Conservation (phyloP, 2,329 filamentous ascomycete species). For the Fusarium abutilonis region DNA sequence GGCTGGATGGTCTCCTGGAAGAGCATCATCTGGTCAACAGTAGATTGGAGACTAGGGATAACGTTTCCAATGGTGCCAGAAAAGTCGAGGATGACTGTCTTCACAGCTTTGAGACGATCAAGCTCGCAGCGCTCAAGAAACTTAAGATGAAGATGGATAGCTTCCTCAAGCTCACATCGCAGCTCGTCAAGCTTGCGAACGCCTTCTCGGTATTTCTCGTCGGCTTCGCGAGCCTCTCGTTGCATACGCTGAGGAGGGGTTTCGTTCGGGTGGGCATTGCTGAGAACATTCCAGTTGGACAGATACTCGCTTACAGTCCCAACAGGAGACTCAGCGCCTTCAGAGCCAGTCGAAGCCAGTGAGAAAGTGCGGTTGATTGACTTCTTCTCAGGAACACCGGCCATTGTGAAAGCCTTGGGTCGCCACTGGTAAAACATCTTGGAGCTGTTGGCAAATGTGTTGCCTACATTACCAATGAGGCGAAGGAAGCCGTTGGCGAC, state of each 20-base stretch:
- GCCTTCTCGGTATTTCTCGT: slow-evolving; percentile 90
- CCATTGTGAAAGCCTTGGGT: slow-evolving; percentile 86
- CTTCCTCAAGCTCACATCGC: slow-evolving; percentile 93
- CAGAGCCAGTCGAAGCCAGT: slow-evolving; percentile 67
- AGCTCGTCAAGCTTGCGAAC: slow-evolving; percentile 89
- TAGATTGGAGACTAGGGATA: slow-evolving; percentile 93
- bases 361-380: slow-evolving; percentile 79
- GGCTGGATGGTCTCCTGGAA: slow-evolving; percentile 99
- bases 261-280: slow-evolving; percentile 89
- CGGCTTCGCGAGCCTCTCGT: slow-evolving; percentile 87
- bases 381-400: slow-evolving; percentile 91
- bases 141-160: slow-evolving; percentile 89
- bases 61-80: slow-evolving; percentile 97
- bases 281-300: slow-evolving; percentile 87
- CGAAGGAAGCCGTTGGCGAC: slow-evolving; percentile 86
- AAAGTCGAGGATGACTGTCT: slow-evolving; percentile 97
- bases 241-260: slow-evolving; percentile 86
- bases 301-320: slow-evolving; percentile 89
- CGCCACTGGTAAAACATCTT: slow-evolving; percentile 98
- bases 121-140: slow-evolving; percentile 98
- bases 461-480: slow-evolving; percentile 93
- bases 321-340: slow-evolving; percentile 76
- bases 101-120: slow-evolving; percentile 96
- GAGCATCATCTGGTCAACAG: slow-evolving; percentile 98
- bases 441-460: slow-evolving; percentile 95